Percentiles rank a stretch among this genome's conserved stretches.
phyloP scores from a whole-genome alignment of 2,329 filamentous ascomycete species.

The Aspergillus sp. region DNA sequence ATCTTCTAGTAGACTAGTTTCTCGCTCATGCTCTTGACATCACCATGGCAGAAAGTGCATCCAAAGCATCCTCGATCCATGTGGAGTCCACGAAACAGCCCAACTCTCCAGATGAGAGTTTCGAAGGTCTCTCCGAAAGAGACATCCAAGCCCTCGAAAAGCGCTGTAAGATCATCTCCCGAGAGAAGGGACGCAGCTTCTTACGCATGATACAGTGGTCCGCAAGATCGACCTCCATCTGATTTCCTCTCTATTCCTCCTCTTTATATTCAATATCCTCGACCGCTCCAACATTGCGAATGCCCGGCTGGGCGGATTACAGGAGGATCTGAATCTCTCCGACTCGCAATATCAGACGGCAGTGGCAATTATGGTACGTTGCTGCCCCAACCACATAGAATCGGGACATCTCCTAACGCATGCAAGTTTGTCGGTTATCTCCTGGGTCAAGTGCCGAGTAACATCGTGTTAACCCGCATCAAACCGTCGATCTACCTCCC shows the following conservation, averaged over 20 bases:
- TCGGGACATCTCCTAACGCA: neutral
- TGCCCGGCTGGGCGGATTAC: slow-evolving; percentile 63
- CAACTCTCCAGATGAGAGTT: neutral
- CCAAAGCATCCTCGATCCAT: slow-evolving; percentile 8
- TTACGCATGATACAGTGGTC: slow-evolving; percentile 8
- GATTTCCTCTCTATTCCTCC: slow-evolving; percentile 13
- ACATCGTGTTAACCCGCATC: slow-evolving; percentile 25
- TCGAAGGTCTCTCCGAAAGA: slow-evolving; percentile 5
- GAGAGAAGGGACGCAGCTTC: neutral
- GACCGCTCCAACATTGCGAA: slow-evolving; percentile 68
- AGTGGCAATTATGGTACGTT: slow-evolving; percentile 58
- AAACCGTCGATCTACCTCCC: slow-evolving; percentile 40
- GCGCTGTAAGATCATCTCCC: neutral
- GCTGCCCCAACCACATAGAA: neutral
- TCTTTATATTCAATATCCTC: slow-evolving; percentile 38
- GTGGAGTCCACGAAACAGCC: slow-evolving; percentile 6
- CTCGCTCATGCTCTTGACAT: no score
- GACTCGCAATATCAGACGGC: slow-evolving; percentile 63
- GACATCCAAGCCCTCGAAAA: slow-evolving; percentile 2
- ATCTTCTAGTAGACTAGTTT: no score
- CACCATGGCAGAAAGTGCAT: slow-evolving; percentile 5
- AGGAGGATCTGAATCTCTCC: slow-evolving; percentile 56
- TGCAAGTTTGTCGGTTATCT: slow-evolving; percentile 42
- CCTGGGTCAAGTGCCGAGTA: slow-evolving; percentile 47
- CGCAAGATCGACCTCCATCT: slow-evolving; percentile 17